Evolutionary conservation across 2,329 filamentous ascomycete genomes (phyloP).

Genomic region (Blumeria graminis): DNA sequence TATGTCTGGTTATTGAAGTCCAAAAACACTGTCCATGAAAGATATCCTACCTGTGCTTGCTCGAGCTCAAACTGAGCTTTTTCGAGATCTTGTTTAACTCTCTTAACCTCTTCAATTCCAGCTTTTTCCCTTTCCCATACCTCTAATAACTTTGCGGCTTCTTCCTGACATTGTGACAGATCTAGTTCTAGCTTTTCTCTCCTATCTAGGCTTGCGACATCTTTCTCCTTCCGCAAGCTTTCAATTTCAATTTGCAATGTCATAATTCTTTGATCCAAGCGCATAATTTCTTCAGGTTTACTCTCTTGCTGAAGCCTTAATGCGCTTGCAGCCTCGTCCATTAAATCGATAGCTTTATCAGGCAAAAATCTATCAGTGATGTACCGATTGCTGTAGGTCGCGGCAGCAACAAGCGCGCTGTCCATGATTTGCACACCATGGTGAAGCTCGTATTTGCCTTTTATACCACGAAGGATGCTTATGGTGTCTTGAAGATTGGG

Average conservation of each 20-base stretch:
- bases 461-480: conserved; percentile 85
- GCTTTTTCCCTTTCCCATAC: conserved; percentile 78
- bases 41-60: conserved; percentile 35
- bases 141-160: conserved; percentile 48
- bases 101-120: conserved; percentile 72
- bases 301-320: conserved; percentile 85
- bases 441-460: conserved; percentile 92
- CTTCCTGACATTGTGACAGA: conserved; percentile 51
- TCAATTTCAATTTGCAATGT: conserved; percentile 94
- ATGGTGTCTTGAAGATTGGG: conserved; percentile 82
- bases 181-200: conserved; percentile 63
- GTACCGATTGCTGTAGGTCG: conserved; percentile 81
- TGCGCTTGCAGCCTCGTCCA: conserved; percentile 85
- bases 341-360: conserved; percentile 90
- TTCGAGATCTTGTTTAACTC: conserved; percentile 70
- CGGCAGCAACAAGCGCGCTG: conserved; percentile 71
- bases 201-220: conserved; percentile 68
- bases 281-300: conserved; percentile 84
- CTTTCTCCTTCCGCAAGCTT: conserved; percentile 79
- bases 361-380: conserved; percentile 90
- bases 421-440: conserved; percentile 86
- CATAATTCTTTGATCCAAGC: conserved; percentile 83
- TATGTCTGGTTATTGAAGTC: conserved; percentile 2
- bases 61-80: conserved; percentile 67
- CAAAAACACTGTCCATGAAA: background rate